Percentiles rank a stretch among this genome's conserved stretches.
Evolutionary conservation across 495 filamentous ascomycete species (phyloP).

Genomic region (Penicillium diatomitis): DNA sequence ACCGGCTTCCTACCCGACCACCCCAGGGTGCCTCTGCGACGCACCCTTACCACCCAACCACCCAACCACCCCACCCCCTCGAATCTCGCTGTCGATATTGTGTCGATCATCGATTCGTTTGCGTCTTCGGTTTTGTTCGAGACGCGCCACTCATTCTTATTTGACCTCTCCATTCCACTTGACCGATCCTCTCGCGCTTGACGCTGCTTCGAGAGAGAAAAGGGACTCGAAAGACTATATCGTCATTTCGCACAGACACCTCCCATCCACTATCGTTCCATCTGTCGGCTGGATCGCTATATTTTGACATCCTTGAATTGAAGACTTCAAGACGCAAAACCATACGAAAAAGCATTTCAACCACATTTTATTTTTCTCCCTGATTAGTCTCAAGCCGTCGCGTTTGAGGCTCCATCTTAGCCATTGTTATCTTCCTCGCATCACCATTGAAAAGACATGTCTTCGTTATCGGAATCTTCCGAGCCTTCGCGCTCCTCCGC

Average conservation of each 20-base stretch:
- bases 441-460: constrained; percentile 18
- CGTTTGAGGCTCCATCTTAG: too few species aligned
- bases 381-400: background rate
- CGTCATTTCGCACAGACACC: constrained; percentile 11
- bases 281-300: constrained; percentile 36
- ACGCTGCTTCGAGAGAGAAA: constrained; percentile 31
- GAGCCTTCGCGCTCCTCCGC: constrained; percentile 21
- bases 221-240: constrained; percentile 12
- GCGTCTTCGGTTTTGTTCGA: constrained; percentile 13
- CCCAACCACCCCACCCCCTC: constrained; percentile 12
- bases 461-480: constrained; percentile 31
- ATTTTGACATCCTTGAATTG: constrained; percentile 10
- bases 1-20: constrained; percentile 3
- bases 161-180: background rate
- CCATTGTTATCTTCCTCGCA: too few species aligned
- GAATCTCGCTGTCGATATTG: too few species aligned
- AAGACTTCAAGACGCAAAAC: constrained; percentile 9
- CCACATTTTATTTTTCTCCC: background rate
- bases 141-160: constrained; percentile 26
- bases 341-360: constrained; percentile 3
- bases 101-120: constrained; percentile 3
- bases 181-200: constrained; percentile 30
- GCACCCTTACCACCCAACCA: constrained; percentile 23
- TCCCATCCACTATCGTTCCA: constrained; percentile 3
- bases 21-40: constrained; percentile 35